These are phyloP conservation scores for Phytopythium sindhum DNA, from an alignment of 352 stramenopile genomes.

Conservation along the genomic window DNA sequence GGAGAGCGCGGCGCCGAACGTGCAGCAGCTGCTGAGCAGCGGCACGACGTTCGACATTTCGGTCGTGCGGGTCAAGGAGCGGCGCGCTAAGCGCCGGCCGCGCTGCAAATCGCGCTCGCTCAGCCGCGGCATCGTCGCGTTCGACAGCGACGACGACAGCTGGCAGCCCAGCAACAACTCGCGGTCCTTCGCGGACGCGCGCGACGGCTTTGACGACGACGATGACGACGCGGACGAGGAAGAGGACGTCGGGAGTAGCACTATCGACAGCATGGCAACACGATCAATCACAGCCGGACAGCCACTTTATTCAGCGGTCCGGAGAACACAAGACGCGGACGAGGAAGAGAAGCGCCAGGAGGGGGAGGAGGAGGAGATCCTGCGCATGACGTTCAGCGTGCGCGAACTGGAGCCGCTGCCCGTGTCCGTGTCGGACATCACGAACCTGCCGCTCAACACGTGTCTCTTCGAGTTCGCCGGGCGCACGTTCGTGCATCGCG, in stretches of 20 bases:
- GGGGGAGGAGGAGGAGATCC: conserved; percentile 45
- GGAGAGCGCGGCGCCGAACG: conserved; percentile 19
- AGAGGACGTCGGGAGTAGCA: not conserved
- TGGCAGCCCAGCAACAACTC: conserved; percentile 38
- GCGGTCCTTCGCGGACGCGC: conserved; percentile 33
- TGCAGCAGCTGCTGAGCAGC: conserved; percentile 42
- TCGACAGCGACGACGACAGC: conserved; percentile 39
- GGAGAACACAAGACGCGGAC: conserved; percentile 4
- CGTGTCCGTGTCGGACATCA: conserved; percentile 49
- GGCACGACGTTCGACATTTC: conserved; percentile 60
- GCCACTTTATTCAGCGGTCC: not conserved
- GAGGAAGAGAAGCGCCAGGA: conserved; percentile 5
- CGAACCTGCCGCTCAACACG: conserved; percentile 76
- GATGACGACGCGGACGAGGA: conserved; percentile 27
- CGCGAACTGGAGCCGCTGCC: conserved; percentile 69
- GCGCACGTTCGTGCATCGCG: conserved; percentile 61
- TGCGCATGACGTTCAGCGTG: conserved; percentile 58
- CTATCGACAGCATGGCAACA: not conserved
- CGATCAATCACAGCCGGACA: not conserved
- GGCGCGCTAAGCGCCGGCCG: conserved; percentile 29
- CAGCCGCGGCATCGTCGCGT: conserved; percentile 34
- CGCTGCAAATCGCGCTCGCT: conserved; percentile 49
- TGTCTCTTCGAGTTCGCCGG: conserved; percentile 77
- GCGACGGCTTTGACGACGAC: conserved; percentile 28
- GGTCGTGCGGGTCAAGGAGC: conserved; percentile 62